Base-by-base conservation (phyloP, 805 yeast species). In the Candida boleticola region DNA sequence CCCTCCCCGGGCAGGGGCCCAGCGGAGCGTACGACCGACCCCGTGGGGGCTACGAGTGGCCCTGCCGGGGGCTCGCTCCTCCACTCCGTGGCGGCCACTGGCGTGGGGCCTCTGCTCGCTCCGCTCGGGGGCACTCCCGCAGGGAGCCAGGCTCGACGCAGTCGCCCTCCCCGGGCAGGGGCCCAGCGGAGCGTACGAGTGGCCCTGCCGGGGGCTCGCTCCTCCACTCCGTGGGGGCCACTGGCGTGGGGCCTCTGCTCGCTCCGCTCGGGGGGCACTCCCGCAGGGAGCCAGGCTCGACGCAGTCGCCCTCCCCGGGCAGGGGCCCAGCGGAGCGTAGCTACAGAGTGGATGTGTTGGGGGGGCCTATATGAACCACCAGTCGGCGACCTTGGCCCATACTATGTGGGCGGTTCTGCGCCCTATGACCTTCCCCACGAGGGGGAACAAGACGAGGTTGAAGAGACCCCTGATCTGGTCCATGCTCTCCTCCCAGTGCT, bases 401-500 rank as follows among this genome's bases (percentile, higher is more conserved):
- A 67, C 45, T 3, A 64, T 34, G 44, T 68, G 71, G 21, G 85
- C 81, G 46, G 72, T 62, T 48, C 81, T 60, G 48, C 90, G 71
- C 3, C 93, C 93, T 36, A 84, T 48, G 33, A 79, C 70, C 57
- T 81, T 83, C 3, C 90, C 90, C 16, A 82, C 51, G 44, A 83
- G 54, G 2, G 93, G 93, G 40, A 84, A 64, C 27, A 84, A 52
- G 11, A 85, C 79, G 60, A 80, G 71, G 42, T 75, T 77, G 26
- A 82, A 60, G 27, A 83, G 68, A n/a, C 76, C 76, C 30, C 70
- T 71, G 42, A 85, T 55, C 57, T 84, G 89, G 35, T 65, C 63
- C 37, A 84, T 46, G 27, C 84, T 80, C 51, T 81, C 85, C 40
- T 83, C 85, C 89, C 89, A 84, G 52, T 84, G 88, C 49, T 79